A percentile compares a stretch with the other conserved stretches of the same genome.
These are phyloP conservation scores for Pichia inconspicua DNA, from an alignment of 1,139 yeast genomes.

Conservation along the genomic window DNA sequence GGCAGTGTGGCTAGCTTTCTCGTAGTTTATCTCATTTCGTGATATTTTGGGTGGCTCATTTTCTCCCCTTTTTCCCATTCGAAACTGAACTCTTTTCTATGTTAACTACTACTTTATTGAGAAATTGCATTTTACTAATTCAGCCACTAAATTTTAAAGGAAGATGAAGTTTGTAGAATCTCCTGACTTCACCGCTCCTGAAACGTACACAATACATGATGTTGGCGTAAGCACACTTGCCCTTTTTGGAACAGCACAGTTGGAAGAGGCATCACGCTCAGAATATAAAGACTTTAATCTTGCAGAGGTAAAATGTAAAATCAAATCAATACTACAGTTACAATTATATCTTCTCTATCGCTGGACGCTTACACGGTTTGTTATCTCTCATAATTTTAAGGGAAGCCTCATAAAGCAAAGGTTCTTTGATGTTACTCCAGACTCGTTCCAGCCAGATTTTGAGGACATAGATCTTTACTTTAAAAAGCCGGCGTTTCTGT, in stretches of 20 bases:
- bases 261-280: background rate
- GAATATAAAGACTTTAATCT: background rate
- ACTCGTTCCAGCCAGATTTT: background rate
- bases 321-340: background rate
- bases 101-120: too few species aligned
- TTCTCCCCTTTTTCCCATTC: background rate
- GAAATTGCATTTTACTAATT: background rate
- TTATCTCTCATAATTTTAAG: background rate
- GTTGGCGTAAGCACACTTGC: background rate
- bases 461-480: background rate
- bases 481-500: constrained; percentile 4
- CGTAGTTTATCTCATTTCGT: constrained; percentile 35
- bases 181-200: background rate
- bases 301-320: background rate
- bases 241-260: background rate
- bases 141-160: too few species aligned
- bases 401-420: background rate
- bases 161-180: background rate
- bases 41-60: background rate
- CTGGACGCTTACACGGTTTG: background rate
- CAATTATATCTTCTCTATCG: constrained; percentile 1
- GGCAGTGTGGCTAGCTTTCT: constrained; percentile 73
- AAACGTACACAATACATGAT: background rate
- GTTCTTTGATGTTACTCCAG: constrained; percentile 2
- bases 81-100: background rate